A percentile compares a stretch with the other conserved stretches of the same genome.
phyloP scores from a whole-genome alignment of 2,329 filamentous ascomycete genomes.

The Microascus cirrosus region DNA sequence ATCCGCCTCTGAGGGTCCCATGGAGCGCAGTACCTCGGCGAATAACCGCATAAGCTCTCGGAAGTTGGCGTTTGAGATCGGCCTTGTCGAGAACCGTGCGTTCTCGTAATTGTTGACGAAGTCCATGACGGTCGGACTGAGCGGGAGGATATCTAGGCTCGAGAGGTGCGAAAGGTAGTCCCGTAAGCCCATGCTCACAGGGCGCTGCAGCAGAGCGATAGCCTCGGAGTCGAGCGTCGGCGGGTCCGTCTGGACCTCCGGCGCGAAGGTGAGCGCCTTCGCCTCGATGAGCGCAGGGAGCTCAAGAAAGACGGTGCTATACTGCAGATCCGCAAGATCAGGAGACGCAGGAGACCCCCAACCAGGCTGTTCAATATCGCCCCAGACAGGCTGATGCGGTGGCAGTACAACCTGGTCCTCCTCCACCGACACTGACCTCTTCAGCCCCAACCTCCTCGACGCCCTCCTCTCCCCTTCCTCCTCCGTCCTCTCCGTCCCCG shows the following conservation, averaged over 20 bases:
- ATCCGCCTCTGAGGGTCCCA: constrained; percentile 56
- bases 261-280: constrained; percentile 79
- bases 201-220: constrained; percentile 60
- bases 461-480: constrained; percentile 7
- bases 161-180: constrained; percentile 68
- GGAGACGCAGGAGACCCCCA: constrained; percentile 74
- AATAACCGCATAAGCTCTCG: constrained; percentile 74
- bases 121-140: constrained; percentile 14
- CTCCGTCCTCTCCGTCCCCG: neutral
- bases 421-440: constrained; percentile 24
- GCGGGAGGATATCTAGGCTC: constrained; percentile 47
- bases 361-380: constrained; percentile 71
- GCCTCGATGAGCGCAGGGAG: constrained; percentile 86
- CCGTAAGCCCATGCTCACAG: constrained; percentile 60
- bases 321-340: constrained; percentile 73
- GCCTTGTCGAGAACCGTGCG: constrained; percentile 66
- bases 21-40: constrained; percentile 65
- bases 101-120: constrained; percentile 75
- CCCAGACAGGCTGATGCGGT: constrained; percentile 53
- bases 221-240: constrained; percentile 52
- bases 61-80: constrained; percentile 62
- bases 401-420: constrained; percentile 34
- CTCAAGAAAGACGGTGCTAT: constrained; percentile 69
- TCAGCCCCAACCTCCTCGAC: constrained; percentile 14
- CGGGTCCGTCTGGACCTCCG: constrained; percentile 31